Base-by-base conservation (phyloP, 106 monocot genomes). In the Allium fistulosum region DNA sequence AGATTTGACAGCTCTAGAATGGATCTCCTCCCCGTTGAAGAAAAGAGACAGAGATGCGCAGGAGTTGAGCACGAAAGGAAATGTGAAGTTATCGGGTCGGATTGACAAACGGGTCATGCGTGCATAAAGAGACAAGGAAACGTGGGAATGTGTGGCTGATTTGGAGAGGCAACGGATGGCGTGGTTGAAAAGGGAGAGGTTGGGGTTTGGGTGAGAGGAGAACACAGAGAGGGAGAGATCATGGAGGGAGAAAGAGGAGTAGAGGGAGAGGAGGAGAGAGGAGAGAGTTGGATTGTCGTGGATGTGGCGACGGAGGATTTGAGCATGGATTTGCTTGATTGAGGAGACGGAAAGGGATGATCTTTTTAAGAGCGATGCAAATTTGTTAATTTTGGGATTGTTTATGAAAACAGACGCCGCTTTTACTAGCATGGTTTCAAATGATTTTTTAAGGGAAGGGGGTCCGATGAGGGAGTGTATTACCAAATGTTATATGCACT, bases 21-120 rank as follows among this genome's bases (percentile, higher is more conserved):
- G 82, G 61, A 82, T 61, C 71, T 82, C 78, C 1, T 53, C 9
- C 61, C 82, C 82, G n/a, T 51, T 0, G 14, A 51, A 2, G 51
- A 68, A 56, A 47, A 53, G 51, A 9, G 70, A 52, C 7, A 71
- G 11, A 46, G 74, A 73, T 37, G 82, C 69, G 70, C 57, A 51
- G 46, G 74, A 66, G 71, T 82, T 82, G 82, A 82, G 78, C 63
- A 75, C 71, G 75, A 78, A 82, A 13, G 82, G 82, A 58, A 71
- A 62, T 61, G 82, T 75, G 78, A 78, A 82, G 82, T 78, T 74
- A 52, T 75, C 75, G 8, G 71, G 78, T 11, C 26, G 4, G 47
- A 78, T 7, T 49, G 62, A 17, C 51, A 66, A 48, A 65, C 66
- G 56, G 75, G 74, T 71, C 71, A 78, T 66, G 66, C 17, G 71